phyloP scores from a whole-genome alignment of 768 basidiomycete genomes.

The Harrya chromipes region DNA sequence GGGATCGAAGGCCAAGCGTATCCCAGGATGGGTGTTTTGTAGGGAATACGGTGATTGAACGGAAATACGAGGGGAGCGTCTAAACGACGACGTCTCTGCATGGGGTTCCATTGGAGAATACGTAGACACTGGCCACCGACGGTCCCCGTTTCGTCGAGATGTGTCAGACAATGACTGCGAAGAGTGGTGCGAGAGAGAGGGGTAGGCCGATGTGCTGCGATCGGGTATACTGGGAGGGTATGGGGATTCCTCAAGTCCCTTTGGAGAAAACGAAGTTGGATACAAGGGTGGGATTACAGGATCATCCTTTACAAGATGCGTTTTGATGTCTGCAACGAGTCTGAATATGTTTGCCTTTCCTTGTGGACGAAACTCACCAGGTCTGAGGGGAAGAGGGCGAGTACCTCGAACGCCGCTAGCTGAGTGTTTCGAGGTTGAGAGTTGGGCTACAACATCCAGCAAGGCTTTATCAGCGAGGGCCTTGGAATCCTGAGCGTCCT shows the following conservation, averaged over 20 bases:
- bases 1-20: conserved; percentile 40
- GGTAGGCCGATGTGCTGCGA: conserved; percentile 17
- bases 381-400: conserved; percentile 29
- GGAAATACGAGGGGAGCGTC: conserved; percentile 18
- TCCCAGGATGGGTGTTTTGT: conserved; percentile 5
- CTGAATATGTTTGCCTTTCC: neutral
- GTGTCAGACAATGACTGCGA: conserved; percentile 21
- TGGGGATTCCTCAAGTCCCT: conserved; percentile 33
- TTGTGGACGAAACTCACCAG: conserved; percentile 4
- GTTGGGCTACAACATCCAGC: neutral
- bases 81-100: conserved; percentile 17
- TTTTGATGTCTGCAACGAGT: conserved; percentile 6
- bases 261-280: conserved; percentile 35
- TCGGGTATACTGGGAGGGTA: conserved; percentile 29
- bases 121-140: conserved; percentile 5
- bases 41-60: conserved; percentile 3
- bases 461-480: conserved; percentile 5
- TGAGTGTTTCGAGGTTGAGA: conserved; percentile 3
- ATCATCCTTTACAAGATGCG: neutral
- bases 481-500: conserved; percentile 10
- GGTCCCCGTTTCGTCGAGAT: conserved; percentile 9
- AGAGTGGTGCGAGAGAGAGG: conserved; percentile 24
- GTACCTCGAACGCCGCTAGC: conserved; percentile 1
- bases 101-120: conserved; percentile 3
- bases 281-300: conserved; percentile 14